Percentiles rank a stretch among this genome's conserved stretches.
These are phyloP conservation scores for Colletotrichum cuscutae DNA, from an alignment of 2,329 filamentous ascomycete species.

Conservation along the genomic window DNA sequence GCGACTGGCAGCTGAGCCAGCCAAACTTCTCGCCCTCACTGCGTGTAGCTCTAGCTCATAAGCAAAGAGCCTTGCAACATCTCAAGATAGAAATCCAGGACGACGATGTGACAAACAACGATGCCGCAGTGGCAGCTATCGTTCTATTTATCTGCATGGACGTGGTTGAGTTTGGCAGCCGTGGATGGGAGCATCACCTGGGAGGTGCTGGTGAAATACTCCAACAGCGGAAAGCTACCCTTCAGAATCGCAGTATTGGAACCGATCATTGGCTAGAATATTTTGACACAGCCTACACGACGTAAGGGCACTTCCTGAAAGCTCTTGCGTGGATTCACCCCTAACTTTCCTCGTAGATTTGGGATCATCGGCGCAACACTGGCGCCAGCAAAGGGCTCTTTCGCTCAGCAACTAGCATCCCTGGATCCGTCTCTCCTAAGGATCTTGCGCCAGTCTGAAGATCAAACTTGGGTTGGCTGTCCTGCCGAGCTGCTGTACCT, in stretches of 20 bases:
- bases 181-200: conserved; percentile 27
- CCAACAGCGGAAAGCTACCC: neutral
- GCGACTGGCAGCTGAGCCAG: conserved; percentile 10
- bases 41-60: conserved; percentile 13
- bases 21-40: neutral
- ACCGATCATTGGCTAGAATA: conserved; percentile 14
- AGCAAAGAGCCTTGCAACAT: conserved; percentile 17
- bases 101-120: conserved; percentile 3
- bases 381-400: neutral
- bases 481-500: conserved; percentile 25
- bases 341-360: neutral
- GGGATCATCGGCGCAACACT: conserved; percentile 23
- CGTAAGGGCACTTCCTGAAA: neutral
- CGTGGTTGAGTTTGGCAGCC: conserved; percentile 26
- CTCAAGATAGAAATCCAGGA: neutral
- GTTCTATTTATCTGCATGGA: conserved; percentile 31
- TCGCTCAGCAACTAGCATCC: neutral
- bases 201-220: conserved; percentile 21
- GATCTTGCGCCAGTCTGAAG: conserved; percentile 17
- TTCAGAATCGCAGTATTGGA: neutral
- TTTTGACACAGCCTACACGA: conserved; percentile 25
- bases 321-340: neutral
- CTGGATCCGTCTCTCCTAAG: neutral
- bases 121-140: conserved; percentile 22
- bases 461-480: conserved; percentile 29